Evolutionary conservation across 306 rosid genomes (phyloP), one percentile per base, ranked within the genome.

Genomic region (Lagenaria siceraria): DNA sequence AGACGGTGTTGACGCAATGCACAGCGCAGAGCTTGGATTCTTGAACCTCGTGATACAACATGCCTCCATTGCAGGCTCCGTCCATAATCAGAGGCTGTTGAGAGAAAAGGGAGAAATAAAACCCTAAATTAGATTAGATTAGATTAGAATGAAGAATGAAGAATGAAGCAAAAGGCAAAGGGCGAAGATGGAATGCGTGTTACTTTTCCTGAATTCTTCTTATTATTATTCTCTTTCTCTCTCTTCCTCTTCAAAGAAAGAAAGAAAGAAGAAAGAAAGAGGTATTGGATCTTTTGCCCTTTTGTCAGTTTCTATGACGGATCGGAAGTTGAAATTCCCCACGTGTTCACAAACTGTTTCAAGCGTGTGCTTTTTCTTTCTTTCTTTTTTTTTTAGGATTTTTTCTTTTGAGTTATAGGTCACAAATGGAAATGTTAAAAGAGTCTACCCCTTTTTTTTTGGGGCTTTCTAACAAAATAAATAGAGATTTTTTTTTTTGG

Each of bases 11-110:
- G 18, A 92, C 96, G 77, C 98, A 94, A 88, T 94, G 98, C 83
- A 92, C 93, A 0, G 98, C 98, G 70, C 98, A 94, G 0, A 94
- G 97, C 88, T 94, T 94, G 55, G 98, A 94, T 85, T 94, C 98
- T 79, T 94, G 98, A 3, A 94, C 97, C 89, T 94, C 98, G 73
- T 94, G 98, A 81, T 94, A 94, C 90, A 94, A 72, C 93, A 94
- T 89, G 21, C 98, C 98, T 52, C 98, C 98, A 82, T 94, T 94
- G 96, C 96, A 90, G 27, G 90, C 89, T 33, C 93, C 97, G 51
- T 94, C 98, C 98, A 92, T 92, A 81, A n/a, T 71, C 68, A 31
- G 29, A 42, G 14, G 33, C 6, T 33, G 36, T 33, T 33, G 36
- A 33, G 3, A 9, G 35, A 24, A 65, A 11, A 22, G 49, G 29